Conservation (phyloP, 2,329 filamentous ascomycete species). For the Verticillium zaregamsianum region DNA sequence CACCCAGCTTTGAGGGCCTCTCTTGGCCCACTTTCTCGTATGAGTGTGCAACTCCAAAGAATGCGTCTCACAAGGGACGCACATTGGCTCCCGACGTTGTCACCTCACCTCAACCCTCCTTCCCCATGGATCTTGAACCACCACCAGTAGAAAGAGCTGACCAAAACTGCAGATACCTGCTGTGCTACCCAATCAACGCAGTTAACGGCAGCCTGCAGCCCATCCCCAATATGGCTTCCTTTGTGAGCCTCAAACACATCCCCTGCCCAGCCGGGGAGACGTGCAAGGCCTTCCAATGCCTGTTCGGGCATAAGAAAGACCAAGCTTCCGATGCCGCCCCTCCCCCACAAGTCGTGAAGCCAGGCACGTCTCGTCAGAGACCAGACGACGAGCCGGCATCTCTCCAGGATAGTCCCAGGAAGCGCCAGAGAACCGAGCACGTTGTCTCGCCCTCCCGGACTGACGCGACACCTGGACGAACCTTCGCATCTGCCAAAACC, state of each 20-base stretch:
- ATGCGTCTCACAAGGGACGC: too few relatives aligned
- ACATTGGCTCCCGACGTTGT: too few relatives aligned
- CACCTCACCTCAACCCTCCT: too few relatives aligned
- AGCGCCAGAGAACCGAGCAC: slow-evolving; percentile 21
- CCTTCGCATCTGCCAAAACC: slow-evolving; percentile 10
- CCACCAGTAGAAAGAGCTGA: neutral
- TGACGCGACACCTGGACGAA: slow-evolving; percentile 3
- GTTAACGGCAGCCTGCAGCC: neutral
- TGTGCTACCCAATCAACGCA: neutral
- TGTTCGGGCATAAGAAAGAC: slow-evolving; percentile 42
- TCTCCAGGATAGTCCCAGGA: slow-evolving; percentile 25
- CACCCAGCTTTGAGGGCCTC: too few relatives aligned
- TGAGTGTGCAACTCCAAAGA: too few relatives aligned
- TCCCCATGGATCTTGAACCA: too few relatives aligned
- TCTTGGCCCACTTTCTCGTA: too few relatives aligned
- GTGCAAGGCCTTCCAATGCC: slow-evolving; percentile 46
- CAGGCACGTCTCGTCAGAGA: slow-evolving; percentile 8
- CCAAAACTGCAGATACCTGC: neutral
- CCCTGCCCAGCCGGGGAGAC: slow-evolving; percentile 44
- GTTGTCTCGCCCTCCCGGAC: neutral
- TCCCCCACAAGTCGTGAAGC: slow-evolving; percentile 2
- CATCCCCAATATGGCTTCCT: slow-evolving; percentile 9
- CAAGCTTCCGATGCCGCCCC: slow-evolving; percentile 13
- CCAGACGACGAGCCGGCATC: slow-evolving; percentile 7
- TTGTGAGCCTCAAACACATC: slow-evolving; percentile 38